Evolutionary conservation across 192 early-diverging fungal genomes (phyloP), one percentile per base, ranked within the genome.

Genomic region (Chytriomyces sp.): DNA sequence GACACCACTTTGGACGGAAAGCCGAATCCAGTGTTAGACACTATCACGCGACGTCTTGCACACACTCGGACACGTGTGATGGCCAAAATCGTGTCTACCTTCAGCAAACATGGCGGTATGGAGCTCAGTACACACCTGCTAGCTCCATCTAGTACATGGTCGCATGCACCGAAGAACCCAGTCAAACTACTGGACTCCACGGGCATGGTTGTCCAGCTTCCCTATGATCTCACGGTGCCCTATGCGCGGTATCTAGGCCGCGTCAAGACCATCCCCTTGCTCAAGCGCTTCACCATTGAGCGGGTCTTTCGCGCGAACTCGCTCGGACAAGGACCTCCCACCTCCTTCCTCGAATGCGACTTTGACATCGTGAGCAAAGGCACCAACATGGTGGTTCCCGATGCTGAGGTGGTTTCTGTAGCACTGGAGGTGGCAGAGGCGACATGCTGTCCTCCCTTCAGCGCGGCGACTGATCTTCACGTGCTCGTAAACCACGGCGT

Each of bases 251-350:
- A 91, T 30, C 85, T 96, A 49, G 89, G 91, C 14, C 61, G 22
- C 88, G 88, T 38, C 80, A 89, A 68, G 12, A 88, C 89, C 62
- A 85, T 83, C 0, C 82, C 90, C 52, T 59, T 79, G 57, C 72
- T 96, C 32, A 96, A 96, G 75, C 84, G 95, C 56, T 98, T 89
- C 77, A 85, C 85, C 25, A 93, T 98, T 77, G 95, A 93, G 38
- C 78, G 85, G 37, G 91, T 93, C 5, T 98, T 91, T 75, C 81
- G 90, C 1, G 85, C 90, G 71, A 96, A 93, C 59, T 77, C 83
- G 3, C 89, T 84, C 6, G 94, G 94, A 5, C n/a, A n/a, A n/a
- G 95, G 94, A 4, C 63, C 40, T 22, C 63, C 63, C 1, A 32
- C 89, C 39, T 78, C 84, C 14, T 84, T 92, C 2, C 70, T 86